Conservation (phyloP, 2,329 filamentous ascomycete genomes). For the Claviceps lovelessii region DNA sequence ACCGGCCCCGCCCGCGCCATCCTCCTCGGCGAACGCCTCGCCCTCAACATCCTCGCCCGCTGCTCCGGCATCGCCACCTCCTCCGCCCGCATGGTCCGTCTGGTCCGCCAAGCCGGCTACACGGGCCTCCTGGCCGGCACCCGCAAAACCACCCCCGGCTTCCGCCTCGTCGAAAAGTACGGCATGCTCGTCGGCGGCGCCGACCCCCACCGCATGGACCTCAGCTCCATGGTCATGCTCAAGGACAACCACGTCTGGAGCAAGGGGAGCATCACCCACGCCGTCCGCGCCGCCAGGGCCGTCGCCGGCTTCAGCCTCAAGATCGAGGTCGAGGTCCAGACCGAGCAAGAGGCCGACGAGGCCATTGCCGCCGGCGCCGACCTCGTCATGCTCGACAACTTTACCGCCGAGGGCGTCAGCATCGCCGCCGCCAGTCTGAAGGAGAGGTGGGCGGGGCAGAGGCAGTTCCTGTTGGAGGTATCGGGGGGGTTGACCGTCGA, state of each 20-base stretch:
- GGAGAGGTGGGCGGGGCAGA: constrained; percentile 61
- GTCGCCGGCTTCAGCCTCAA: constrained; percentile 85
- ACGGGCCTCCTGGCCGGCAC: constrained; percentile 79
- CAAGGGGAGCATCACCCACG: constrained; percentile 69
- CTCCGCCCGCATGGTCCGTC: constrained; percentile 38
- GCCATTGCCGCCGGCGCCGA: constrained; percentile 85
- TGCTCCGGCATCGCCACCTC: constrained; percentile 83
- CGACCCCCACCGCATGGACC: constrained; percentile 80
- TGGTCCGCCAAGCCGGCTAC: constrained; percentile 55
- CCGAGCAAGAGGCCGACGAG: constrained; percentile 75
- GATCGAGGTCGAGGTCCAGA: constrained; percentile 91
- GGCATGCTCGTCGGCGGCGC: constrained; percentile 90
- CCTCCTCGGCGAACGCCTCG: constrained; percentile 84
- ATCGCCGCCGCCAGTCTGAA: constrained; percentile 62
- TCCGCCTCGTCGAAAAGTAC: constrained; percentile 93
- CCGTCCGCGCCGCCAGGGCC: constrained; percentile 68
- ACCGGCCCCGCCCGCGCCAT: constrained; percentile 65
- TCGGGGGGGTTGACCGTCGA: constrained; percentile 77
- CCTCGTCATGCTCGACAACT: constrained; percentile 96
- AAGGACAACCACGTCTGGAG: constrained; percentile 99
- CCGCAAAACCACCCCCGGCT: constrained; percentile 91
- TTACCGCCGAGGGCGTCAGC: constrained; percentile 64
- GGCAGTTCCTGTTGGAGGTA: constrained; percentile 72
- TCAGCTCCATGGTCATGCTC: constrained; percentile 93
- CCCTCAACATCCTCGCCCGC: constrained; percentile 75